A percentile compares a stretch with the other conserved stretches of the same genome.
phyloP scores from a whole-genome alignment of 768 basidiomycete species.

The Fomitopsis serialis region DNA sequence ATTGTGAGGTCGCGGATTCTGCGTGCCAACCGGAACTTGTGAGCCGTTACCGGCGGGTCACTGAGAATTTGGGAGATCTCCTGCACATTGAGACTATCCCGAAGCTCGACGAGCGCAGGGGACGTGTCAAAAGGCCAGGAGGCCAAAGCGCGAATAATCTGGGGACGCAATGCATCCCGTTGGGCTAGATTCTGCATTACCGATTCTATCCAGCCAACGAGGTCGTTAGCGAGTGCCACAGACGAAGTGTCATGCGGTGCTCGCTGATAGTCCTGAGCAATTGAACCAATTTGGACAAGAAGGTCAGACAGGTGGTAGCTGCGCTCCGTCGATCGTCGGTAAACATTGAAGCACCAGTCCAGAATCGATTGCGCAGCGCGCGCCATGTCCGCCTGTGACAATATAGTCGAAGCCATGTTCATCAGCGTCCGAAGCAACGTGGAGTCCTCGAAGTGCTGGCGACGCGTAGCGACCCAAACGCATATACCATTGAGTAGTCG shows the following conservation, averaged over 20 bases:
- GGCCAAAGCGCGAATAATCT: constrained; percentile 53
- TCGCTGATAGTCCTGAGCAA: constrained; percentile 49
- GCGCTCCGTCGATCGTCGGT: constrained; percentile 32
- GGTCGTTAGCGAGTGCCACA: constrained; percentile 35
- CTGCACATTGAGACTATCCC: constrained; percentile 39
- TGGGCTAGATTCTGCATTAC: constrained; percentile 41
- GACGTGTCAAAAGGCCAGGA: constrained; percentile 74
- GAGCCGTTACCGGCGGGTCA: constrained; percentile 56
- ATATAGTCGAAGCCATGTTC: constrained; percentile 58
- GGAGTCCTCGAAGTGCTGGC: constrained; percentile 47
- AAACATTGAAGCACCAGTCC: constrained; percentile 66
- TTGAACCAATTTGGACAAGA: constrained; percentile 61
- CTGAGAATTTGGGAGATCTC: constrained; percentile 50
- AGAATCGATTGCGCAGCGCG: constrained; percentile 70
- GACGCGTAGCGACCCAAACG: constrained; percentile 64
- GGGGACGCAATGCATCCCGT: constrained; percentile 31
- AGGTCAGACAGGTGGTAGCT: constrained; percentile 58
- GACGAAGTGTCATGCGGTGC: constrained; percentile 24
- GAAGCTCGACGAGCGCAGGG: constrained; percentile 37
- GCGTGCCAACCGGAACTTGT: constrained; percentile 74
- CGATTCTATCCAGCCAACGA: constrained; percentile 60
- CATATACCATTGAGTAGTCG: constrained; percentile 69
- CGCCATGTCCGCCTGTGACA: constrained; percentile 64
- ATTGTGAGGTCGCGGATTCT: constrained; percentile 47
- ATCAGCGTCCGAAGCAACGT: constrained; percentile 65